These are phyloP conservation scores for Aspergillus neoniger DNA, from an alignment of 2,329 filamentous ascomycete species.

Conservation along the genomic window DNA sequence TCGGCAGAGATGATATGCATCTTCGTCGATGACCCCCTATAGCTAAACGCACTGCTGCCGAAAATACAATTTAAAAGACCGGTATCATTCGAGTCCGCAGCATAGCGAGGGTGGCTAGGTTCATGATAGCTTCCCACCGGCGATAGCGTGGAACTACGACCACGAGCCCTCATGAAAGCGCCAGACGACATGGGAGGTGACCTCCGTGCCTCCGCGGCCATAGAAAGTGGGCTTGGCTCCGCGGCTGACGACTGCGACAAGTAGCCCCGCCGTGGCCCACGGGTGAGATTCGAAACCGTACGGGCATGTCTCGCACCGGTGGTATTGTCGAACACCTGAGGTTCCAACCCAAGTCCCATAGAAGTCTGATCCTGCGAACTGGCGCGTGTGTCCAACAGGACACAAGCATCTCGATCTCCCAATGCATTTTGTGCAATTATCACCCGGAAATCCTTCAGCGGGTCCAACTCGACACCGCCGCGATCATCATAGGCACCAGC, in stretches of 20 bases:
- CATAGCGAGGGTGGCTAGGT: constrained; percentile 38
- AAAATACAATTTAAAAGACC: constrained; percentile 61
- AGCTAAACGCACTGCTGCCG: constrained; percentile 59
- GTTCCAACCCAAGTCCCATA: constrained; percentile 39
- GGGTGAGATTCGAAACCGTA: constrained; percentile 41
- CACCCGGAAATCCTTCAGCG: constrained; percentile 48
- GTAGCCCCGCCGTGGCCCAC: constrained; percentile 36
- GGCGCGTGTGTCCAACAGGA: constrained; percentile 48
- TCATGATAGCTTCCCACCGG: constrained; percentile 35
- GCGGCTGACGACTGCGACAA: constrained; percentile 37
- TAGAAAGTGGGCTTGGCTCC: constrained; percentile 37
- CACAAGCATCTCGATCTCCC: constrained; percentile 50
- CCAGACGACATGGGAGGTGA: constrained; percentile 36
- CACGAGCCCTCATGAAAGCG: constrained; percentile 45
- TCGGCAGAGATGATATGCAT: constrained; percentile 57
- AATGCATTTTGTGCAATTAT: constrained; percentile 52
- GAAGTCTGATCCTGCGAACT: constrained; percentile 28
- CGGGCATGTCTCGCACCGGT: constrained; percentile 36
- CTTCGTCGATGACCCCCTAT: constrained; percentile 61
- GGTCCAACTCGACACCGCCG: constrained; percentile 49
- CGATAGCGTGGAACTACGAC: constrained; percentile 49
- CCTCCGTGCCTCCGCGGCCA: constrained; percentile 36
- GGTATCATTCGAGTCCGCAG: constrained; percentile 54
- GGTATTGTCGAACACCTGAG: constrained; percentile 33
- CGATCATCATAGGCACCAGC: constrained; percentile 50